Evolutionary conservation across 139 green algal species (phyloP).

Genomic region (Volvox reticuliferus): DNA sequence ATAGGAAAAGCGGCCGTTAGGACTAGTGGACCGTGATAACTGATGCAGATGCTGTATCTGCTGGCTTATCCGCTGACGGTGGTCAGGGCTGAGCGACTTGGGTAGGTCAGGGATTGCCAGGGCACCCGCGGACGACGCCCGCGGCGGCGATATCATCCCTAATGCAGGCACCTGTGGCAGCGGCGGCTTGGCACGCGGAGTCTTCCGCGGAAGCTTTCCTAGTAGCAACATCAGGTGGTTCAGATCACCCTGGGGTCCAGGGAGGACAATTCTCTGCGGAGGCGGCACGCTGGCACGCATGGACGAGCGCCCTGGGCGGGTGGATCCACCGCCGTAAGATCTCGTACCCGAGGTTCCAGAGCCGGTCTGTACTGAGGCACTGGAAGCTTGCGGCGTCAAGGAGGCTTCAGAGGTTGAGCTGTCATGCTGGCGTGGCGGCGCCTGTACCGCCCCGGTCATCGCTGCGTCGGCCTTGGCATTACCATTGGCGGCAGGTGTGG

Average conservation of each 20-base stretch:
- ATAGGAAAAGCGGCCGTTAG: neutral
- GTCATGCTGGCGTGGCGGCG: neutral
- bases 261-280: neutral
- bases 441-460: neutral
- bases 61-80: neutral
- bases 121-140: neutral
- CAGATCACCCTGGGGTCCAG: neutral
- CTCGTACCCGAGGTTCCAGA: too few relatives aligned
- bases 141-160: neutral
- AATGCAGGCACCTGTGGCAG: too few relatives aligned
- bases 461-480: neutral
- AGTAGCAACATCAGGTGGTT: constrained; percentile 1
- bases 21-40: neutral
- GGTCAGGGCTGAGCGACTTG: neutral
- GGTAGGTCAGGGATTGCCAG: neutral
- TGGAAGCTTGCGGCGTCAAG: neutral
- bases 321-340: neutral
- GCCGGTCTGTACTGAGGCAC: neutral
- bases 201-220: constrained; percentile 4
- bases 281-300: neutral
- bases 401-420: neutral
- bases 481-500: neutral
- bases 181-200: too few relatives aligned
- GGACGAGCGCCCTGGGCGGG: constrained; percentile 1
- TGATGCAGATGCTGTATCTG: neutral